Evolutionary conservation across 352 stramenopile genomes (phyloP), one percentile per base, ranked within the genome.

Genomic region (Phytophthora idaei): DNA sequence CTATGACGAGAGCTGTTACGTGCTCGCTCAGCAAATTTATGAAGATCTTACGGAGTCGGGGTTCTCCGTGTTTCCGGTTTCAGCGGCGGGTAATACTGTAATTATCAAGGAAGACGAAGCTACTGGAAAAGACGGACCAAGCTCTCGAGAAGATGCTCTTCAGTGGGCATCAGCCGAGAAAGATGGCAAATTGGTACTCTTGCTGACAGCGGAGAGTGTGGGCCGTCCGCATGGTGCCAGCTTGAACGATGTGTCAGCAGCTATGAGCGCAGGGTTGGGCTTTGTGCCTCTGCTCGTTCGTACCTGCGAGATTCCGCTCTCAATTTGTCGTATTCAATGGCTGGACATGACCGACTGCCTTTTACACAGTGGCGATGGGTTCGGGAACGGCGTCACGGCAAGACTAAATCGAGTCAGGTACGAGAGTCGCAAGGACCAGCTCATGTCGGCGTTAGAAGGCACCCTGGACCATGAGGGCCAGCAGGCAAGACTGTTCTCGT

Each of bases 291-390:
- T 93, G 17, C 85, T 93, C 58, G 78, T 93, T 36, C 81, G 85
- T 11, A 74, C 76, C 27, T 91, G 83, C 34, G 85, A 93, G 69
- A 93, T 93, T 58, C 85, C 85, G 15, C 65, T 93, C 25, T 92
- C 83, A 9, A 93, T 93, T 55, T 93, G 85, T 51, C 85, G 85
- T 36, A 93, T 93, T 51, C 85, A 93, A 57, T 93, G 85, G 85
- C 80, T 93, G 21, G 85, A 93, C 52, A 78, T 93, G 66, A 83
- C 80, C 6, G 83, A 93, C 56, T 87, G 76, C 42, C 65, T 93
- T 12, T 58, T 89, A 42, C 88, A 93, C 65, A 60, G 65, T 50
- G 48, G 37, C 28, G 39, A 54, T 45, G 45, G 57, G 10, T 37
- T 57, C 49, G 54, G 28, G 12, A 37, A 31, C 15, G 31, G 21